phyloP scores from a whole-genome alignment of 495 filamentous ascomycete species.

The Aspergillus taichungensis region DNA sequence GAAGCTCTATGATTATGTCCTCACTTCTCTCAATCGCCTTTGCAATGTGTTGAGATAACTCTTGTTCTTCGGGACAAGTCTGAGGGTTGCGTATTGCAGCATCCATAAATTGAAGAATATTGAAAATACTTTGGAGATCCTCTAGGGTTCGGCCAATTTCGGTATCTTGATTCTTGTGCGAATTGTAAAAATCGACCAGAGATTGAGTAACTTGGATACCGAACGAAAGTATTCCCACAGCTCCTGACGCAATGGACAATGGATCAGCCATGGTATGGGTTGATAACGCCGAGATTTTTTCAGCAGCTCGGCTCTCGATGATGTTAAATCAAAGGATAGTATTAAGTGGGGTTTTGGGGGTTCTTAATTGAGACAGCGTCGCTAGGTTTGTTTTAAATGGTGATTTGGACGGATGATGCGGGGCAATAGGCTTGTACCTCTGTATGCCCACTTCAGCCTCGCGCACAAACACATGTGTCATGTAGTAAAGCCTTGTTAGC shows the following conservation, averaged over 20 bases:
- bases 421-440: too few species aligned
- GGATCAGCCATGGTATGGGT: slow-evolving; percentile 16
- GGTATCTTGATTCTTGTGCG: slow-evolving; percentile 12
- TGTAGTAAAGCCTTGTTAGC: too few species aligned
- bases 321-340: too few species aligned
- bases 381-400: too few species aligned
- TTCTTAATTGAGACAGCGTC: too few species aligned
- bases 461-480: too few species aligned
- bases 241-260: slow-evolving; percentile 20
- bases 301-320: too few species aligned
- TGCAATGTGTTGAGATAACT: slow-evolving; percentile 16
- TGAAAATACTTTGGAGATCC: slow-evolving; percentile 12
- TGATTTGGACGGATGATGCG: too few species aligned
- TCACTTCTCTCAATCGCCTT: slow-evolving; percentile 13
- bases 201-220: slow-evolving; percentile 20
- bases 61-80: slow-evolving; percentile 11
- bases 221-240: slow-evolving; percentile 20
- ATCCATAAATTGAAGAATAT: slow-evolving; percentile 11
- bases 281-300: too few species aligned
- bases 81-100: slow-evolving; percentile 11
- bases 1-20: slow-evolving; percentile 21
- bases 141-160: slow-evolving; percentile 8
- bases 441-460: too few species aligned
- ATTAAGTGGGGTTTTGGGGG: too few species aligned
- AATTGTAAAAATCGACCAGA: slow-evolving; percentile 18